These are phyloP conservation scores for Syzygium aqueum DNA, from an alignment of 345 rosid genomes.

Conservation along the genomic window DNA sequence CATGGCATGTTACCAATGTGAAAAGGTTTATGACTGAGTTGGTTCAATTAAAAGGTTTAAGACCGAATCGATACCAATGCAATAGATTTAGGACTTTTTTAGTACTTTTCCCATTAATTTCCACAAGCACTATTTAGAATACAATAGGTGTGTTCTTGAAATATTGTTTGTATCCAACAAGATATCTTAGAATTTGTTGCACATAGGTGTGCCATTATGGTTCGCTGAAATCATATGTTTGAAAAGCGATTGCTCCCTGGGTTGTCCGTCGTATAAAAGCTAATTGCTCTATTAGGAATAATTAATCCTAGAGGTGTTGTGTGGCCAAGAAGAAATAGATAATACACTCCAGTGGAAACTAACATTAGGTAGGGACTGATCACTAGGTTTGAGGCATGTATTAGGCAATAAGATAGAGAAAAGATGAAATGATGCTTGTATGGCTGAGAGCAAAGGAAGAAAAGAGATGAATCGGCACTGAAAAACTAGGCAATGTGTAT, in stretches of 20 bases:
- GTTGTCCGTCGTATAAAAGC: background rate
- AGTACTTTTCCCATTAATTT: background rate
- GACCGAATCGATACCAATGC: no score
- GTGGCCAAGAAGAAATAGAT: background rate
- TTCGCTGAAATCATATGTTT: background rate
- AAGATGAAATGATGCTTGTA: background rate
- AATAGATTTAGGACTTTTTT: no score
- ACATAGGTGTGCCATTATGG: background rate
- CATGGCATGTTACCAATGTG: no score
- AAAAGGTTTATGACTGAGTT: no score
- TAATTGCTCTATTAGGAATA: background rate
- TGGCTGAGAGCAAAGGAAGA: background rate
- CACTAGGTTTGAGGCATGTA: background rate
- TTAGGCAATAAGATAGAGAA: background rate
- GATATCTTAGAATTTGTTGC: background rate
- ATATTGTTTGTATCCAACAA: background rate
- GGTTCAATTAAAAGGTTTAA: no score
- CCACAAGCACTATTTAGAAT: background rate
- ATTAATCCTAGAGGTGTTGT: background rate
- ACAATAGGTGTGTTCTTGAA: background rate
- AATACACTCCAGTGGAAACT: background rate
- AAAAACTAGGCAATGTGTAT: background rate
- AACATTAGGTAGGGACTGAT: background rate
- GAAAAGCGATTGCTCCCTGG: background rate
- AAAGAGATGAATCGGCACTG: background rate